phyloP scores from a whole-genome alignment of 495 filamentous ascomycete genomes.

The Viridothelium virens region DNA sequence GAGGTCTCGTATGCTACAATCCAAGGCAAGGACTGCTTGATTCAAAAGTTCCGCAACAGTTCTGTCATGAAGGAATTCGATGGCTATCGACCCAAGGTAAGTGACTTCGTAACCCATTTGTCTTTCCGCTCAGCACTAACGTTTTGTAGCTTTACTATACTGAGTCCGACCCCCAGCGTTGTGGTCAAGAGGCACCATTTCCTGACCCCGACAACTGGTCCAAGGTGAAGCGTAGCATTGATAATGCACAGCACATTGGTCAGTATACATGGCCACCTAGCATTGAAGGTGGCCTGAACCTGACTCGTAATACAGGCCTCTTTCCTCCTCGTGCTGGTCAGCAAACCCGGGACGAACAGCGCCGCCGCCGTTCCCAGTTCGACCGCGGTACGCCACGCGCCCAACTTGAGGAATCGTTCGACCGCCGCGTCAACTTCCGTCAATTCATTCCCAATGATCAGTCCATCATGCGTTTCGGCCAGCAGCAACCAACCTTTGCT shows the following conservation, averaged over 20 bases:
- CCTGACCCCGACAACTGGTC: constrained; percentile 72
- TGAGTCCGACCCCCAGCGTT: constrained; percentile 33
- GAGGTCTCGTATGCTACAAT: constrained; percentile 93
- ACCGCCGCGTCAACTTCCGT: constrained; percentile 15
- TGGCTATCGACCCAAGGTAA: constrained; percentile 77
- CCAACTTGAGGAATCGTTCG: constrained; percentile 51
- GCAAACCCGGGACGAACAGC: constrained; percentile 66
- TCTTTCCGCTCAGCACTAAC: constrained; percentile 14
- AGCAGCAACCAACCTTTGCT: background rate
- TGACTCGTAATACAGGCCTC: constrained; percentile 33
- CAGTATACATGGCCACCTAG: constrained; percentile 14
- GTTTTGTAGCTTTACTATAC: constrained; percentile 41
- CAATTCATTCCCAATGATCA: background rate
- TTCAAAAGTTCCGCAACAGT: constrained; percentile 94
- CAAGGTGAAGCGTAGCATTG: constrained; percentile 75
- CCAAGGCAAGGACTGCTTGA: constrained; percentile 81
- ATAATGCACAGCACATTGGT: constrained; percentile 82
- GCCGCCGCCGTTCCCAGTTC: constrained; percentile 66
- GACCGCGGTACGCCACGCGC: constrained; percentile 62
- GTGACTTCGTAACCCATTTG: constrained; percentile 5
- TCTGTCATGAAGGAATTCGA: constrained; percentile 82
- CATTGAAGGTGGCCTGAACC: background rate
- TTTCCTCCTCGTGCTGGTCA: constrained; percentile 63
- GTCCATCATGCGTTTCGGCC: background rate
- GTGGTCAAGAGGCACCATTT: constrained; percentile 59